A percentile compares a stretch with the other conserved stretches of the same genome.
Conservation (phyloP, 306 rosid genomes). For the Corylus heterophylla region DNA sequence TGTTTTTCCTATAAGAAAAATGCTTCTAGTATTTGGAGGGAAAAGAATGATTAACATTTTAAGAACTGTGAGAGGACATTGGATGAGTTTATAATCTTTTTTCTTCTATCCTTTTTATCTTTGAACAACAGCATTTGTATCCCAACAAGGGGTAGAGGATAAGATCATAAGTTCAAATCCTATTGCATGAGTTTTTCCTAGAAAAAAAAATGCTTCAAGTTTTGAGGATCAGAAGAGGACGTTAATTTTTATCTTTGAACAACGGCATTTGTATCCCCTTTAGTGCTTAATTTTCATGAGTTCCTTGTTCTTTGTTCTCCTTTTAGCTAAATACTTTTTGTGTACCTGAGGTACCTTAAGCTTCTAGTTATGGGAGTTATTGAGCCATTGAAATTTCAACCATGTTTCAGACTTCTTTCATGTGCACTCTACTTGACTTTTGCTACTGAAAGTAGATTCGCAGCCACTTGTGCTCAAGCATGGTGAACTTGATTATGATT, state of each 20-base stretch:
- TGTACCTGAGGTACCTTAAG: too few species aligned
- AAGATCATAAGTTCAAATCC: not conserved
- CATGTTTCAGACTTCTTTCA: not conserved
- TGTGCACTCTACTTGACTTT: not conserved
- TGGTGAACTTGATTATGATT: not conserved
- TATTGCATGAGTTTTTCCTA: not conserved
- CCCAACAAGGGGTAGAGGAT: not conserved
- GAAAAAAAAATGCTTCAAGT: not conserved
- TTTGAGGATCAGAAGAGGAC: too few species aligned
- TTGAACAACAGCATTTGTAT: too few species aligned
- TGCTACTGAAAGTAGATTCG: not conserved
- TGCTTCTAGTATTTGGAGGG: not conserved
- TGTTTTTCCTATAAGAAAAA: not conserved
- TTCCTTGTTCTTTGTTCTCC: too few species aligned
- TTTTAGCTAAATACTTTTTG: too few species aligned
- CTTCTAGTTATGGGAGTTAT: not conserved
- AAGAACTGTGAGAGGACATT: too few species aligned
- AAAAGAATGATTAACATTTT: too few species aligned
- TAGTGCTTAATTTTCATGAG: too few species aligned
- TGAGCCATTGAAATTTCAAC: not conserved
- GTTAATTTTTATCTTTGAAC: too few species aligned
- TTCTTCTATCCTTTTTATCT: too few species aligned
- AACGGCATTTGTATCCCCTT: too few species aligned
- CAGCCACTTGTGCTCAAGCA: not conserved
- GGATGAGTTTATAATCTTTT: too few species aligned